phyloP scores from a whole-genome alignment of 2,329 filamentous ascomycete species.

The Furcasterigmium sp. region DNA sequence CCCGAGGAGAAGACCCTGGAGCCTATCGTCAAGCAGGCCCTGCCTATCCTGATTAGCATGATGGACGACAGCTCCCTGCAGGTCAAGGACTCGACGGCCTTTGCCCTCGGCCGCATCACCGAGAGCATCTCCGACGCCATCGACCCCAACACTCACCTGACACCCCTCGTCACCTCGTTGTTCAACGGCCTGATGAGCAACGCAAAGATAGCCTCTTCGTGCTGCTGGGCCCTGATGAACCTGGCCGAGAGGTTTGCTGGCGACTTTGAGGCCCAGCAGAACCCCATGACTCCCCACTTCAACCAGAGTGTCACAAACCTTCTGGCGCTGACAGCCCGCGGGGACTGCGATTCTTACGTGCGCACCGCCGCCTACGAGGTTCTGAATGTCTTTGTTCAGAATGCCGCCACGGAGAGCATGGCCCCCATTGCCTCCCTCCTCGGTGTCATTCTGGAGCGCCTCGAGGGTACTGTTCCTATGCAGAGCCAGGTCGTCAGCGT shows the following conservation, averaged over 20 bases:
- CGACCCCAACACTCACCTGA: slow-evolving; percentile 76
- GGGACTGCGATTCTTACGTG: slow-evolving; percentile 79
- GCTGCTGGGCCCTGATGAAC: slow-evolving; percentile 99
- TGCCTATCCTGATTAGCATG: slow-evolving; percentile 82
- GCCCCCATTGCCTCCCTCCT: slow-evolving; percentile 75
- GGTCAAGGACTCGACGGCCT: slow-evolving; percentile 93
- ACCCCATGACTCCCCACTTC: slow-evolving; percentile 87
- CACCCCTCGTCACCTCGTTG: slow-evolving; percentile 78
- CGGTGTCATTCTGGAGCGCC: slow-evolving; percentile 81
- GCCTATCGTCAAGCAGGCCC: slow-evolving; percentile 90
- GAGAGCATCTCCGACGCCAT: slow-evolving; percentile 90
- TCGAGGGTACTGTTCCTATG: slow-evolving; percentile 85
- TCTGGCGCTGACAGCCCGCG: slow-evolving; percentile 76
- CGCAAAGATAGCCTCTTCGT: slow-evolving; percentile 95
- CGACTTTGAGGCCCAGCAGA: slow-evolving; percentile 70
- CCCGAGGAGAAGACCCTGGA: slow-evolving; percentile 89
- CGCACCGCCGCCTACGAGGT: slow-evolving; percentile 97
- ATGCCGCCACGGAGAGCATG: slow-evolving; percentile 82
- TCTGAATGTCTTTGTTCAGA: slow-evolving; percentile 88
- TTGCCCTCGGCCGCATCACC: slow-evolving; percentile 91
- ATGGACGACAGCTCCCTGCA: slow-evolving; percentile 89
- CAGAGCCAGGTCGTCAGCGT: slow-evolving; percentile 93
- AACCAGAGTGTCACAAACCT: slow-evolving; percentile 84
- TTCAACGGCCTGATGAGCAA: slow-evolving; percentile 87
- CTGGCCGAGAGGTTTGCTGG: slow-evolving; percentile 92